A percentile compares a stretch with the other conserved stretches of the same genome.
Evolutionary conservation across 2,329 filamentous ascomycete species (phyloP).

Genomic region (Aureobasidium subglaciale): DNA sequence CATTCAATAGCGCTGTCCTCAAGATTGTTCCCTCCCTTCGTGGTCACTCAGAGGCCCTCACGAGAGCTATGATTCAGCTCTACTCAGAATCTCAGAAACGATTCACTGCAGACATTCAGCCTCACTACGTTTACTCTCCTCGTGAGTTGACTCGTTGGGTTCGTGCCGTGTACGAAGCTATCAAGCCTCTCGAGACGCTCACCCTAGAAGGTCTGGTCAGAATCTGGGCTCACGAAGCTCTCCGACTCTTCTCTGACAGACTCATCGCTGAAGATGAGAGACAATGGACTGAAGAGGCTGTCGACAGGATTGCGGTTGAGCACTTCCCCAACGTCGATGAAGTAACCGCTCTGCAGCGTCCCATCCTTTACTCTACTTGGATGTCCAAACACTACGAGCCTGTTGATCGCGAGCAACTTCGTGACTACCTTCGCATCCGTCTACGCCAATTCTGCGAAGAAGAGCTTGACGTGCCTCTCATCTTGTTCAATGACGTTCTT

Average conservation of each 20-base stretch:
- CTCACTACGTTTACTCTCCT: slow-evolving; percentile 98
- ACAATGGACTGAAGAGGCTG: slow-evolving; percentile 86
- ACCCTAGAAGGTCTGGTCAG: slow-evolving; percentile 85
- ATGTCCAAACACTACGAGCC: slow-evolving; percentile 97
- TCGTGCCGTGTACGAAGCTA: slow-evolving; percentile 93
- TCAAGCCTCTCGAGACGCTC: slow-evolving; percentile 81
- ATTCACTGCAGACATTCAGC: slow-evolving; percentile 94
- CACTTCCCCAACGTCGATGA: slow-evolving; percentile 96
- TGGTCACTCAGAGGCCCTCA: slow-evolving; percentile 88
- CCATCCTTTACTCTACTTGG: slow-evolving; percentile 99
- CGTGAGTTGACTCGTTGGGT: slow-evolving; percentile 98
- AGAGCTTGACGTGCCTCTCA: slow-evolving; percentile 95
- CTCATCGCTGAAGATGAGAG: slow-evolving; percentile 91
- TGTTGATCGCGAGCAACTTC: slow-evolving; percentile 87
- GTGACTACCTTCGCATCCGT: slow-evolving; percentile 95
- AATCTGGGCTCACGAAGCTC: slow-evolving; percentile 96
- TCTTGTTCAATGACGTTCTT: slow-evolving; percentile 98
- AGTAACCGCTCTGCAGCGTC: slow-evolving; percentile 76
- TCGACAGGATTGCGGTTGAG: slow-evolving; percentile 78
- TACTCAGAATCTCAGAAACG: slow-evolving; percentile 90
- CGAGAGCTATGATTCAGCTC: slow-evolving; percentile 94
- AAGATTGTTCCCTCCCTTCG: slow-evolving; percentile 95
- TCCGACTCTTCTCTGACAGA: slow-evolving; percentile 94
- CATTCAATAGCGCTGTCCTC: slow-evolving; percentile 91
- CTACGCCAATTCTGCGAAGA: slow-evolving; percentile 98